Percentiles rank a stretch among this genome's conserved stretches.
Conservation (phyloP, 352 stramenopile genomes). For the Pythium dissotocum region DNA sequence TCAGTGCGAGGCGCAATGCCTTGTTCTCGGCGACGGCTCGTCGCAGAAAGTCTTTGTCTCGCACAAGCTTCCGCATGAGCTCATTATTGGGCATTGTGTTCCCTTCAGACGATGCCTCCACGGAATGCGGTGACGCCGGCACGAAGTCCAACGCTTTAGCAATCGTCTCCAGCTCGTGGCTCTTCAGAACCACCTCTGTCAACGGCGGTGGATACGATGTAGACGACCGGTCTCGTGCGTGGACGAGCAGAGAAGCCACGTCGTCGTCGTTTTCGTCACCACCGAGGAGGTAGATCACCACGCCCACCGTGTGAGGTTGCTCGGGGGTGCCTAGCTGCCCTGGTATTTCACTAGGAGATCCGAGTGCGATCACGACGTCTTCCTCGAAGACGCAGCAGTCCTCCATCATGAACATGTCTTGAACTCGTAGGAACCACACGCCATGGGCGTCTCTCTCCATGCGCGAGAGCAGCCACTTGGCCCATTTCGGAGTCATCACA, state of each 20-base stretch:
- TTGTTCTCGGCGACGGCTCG: conserved; percentile 35
- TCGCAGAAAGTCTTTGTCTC: conserved; percentile 38
- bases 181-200: conserved; percentile 14
- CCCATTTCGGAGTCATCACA: conserved; percentile 26
- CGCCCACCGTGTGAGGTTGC: conserved; percentile 10
- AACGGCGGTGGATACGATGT: background rate
- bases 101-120: background rate
- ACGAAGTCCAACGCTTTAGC: conserved; percentile 4
- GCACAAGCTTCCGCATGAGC: conserved; percentile 26
- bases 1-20: conserved; percentile 33
- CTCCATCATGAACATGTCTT: conserved; percentile 20
- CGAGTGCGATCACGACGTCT: conserved; percentile 15
- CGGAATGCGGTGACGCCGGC: background rate
- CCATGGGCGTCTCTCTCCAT: conserved; percentile 21
- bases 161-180: conserved; percentile 10
- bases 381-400: conserved; percentile 22
- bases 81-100: background rate
- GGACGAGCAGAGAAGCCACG: conserved; percentile 19
- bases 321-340: background rate
- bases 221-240: conserved; percentile 16
- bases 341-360: background rate
- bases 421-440: conserved; percentile 27
- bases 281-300: conserved; percentile 24
- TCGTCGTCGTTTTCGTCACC: background rate
- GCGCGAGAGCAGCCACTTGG: conserved; percentile 24